Evolutionary conservation across 192 early-diverging fungal genomes (phyloP), one percentile per base, ranked within the genome.

Genomic region (Chytriomyces sp.): DNA sequence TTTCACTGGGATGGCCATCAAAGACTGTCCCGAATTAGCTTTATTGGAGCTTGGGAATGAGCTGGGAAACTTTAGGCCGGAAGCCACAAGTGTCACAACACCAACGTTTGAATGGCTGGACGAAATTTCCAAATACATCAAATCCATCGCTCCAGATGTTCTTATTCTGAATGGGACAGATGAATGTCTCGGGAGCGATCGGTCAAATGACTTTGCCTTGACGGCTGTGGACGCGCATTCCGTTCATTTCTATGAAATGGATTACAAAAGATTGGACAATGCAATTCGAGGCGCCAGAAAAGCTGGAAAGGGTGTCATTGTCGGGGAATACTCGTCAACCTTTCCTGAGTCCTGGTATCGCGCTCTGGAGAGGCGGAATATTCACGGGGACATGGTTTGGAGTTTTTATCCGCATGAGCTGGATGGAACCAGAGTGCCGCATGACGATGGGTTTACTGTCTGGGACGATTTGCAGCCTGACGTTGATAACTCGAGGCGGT

Each of bases 21-120:
- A 84, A 68, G 48, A 84, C 69, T 83, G 85, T 59, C 77, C 82
- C 8, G 77, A 83, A 16, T 81, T 84, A 11, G 50, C 82, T 26
- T 70, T 50, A 3, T 44, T 45, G 16, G 79, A 84, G 46, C 64
- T 84, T 44, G 76, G 60, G 2, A 84, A 84, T 35, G 83, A 84
- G 46, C 63, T 76, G 16, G 62, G 63, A 61, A 50, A 57, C 48
- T 26, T 66, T 6, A 16, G 63, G 18, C 63, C 63, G n/a, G 28
- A 35, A 26, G 63, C 63, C n/a, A 26, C 11, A 13, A 26, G 23
- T 3, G 26, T 26, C 28, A 26, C 28, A 11, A 35, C 26, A 11
- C 63, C 63, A 11, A 77, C 61, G n/a, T 23, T 47, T 8, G 50
- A 63, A 26, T 84, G 83, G 83, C 60, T 83, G 35, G 64, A 72